Evolutionary conservation across 1,284 basidiomycete genomes (phyloP), one percentile per base, ranked within the genome.

Genomic region (Microbotryomycetes sp.): DNA sequence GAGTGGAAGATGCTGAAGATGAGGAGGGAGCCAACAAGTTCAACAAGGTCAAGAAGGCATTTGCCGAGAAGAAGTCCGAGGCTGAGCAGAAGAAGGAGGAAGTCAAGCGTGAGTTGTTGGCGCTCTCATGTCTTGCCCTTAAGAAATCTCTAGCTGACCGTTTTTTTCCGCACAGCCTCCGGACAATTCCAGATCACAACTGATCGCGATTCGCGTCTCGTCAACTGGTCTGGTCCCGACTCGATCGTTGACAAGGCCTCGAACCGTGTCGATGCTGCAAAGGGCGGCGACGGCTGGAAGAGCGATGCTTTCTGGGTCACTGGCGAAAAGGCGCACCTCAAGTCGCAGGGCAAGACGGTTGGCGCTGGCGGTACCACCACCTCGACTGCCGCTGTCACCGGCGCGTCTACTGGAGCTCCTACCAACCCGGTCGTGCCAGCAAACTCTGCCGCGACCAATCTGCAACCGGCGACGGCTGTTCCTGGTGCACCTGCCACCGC

Each of bases 221-320:
- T 81, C 27, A 76, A 82, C 49, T 78, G 79, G 55, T 86, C 87
- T 0, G 79, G 85, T 67, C 85, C 85, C 9, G 77, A 82, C 27
- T 87, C 87, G 9, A 88, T 85, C 86, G 81, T 85, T 16, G 83
- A 83, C 70, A 80, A 82, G 54, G 76, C 82, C 18, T 78, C 81
- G 52, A 85, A 87, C 74, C 80, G 81, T 65, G 79, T 82, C 53
- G 80, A 81, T 57, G 75, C 77, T 46, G 82, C 80, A 26, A 70
- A 70, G 30, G 69, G 74, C 31, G 83, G 82, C 0, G 73, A 79
- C 30, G 84, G 82, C 47, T 88, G 87, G 87, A 80, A 81, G 69
- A 83, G 81, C 60, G 81, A 85, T 64, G 87, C 84, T 79, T 88
- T 73, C 64, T 61, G 67, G 54, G 69, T 74, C 46, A 41, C 35